Evolutionary conservation across 148 eudicot species (phyloP).

Genomic region (Oxyria digyna): DNA sequence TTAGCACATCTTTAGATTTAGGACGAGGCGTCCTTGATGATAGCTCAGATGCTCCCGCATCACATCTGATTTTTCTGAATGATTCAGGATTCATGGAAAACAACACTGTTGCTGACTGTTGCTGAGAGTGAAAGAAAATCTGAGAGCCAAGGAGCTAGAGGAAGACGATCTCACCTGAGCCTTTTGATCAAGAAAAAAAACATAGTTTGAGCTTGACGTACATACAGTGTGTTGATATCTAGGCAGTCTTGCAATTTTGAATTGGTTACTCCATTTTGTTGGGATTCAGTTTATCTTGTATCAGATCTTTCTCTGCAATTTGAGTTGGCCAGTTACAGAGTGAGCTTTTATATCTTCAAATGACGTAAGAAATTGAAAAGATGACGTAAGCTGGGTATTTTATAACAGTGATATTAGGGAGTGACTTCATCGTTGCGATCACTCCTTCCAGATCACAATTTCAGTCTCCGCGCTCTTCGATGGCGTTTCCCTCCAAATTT

Average conservation of each 20-base stretch:
- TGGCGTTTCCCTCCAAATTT: slow-evolving; percentile 3
- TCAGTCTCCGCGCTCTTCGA: neutral
- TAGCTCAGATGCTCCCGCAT: too few relatives aligned
- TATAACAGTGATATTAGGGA: neutral
- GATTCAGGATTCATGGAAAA: slow-evolving; percentile 43
- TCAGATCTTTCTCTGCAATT: neutral
- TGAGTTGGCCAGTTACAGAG: neutral
- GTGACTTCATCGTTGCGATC: neutral
- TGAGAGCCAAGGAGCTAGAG: slow-evolving; percentile 25
- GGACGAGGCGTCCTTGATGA: too few relatives aligned
- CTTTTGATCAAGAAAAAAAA: too few relatives aligned
- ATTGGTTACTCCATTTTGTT: neutral
- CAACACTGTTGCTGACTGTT: slow-evolving; percentile 27
- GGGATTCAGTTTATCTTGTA: neutral
- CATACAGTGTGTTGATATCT: neutral
- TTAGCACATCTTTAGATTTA: too few relatives aligned
- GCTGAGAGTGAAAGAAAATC: slow-evolving; percentile 34
- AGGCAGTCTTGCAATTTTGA: neutral
- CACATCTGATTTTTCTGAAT: neutral
- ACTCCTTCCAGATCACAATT: neutral
- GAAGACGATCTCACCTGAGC: slow-evolving; percentile 28
- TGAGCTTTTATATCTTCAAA: too few relatives aligned
- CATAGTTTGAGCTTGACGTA: neutral
- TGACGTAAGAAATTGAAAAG: too few relatives aligned
- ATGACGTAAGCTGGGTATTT: neutral